phyloP scores from a whole-genome alignment of 768 basidiomycete genomes.

The Phaeotremella fagi region DNA sequence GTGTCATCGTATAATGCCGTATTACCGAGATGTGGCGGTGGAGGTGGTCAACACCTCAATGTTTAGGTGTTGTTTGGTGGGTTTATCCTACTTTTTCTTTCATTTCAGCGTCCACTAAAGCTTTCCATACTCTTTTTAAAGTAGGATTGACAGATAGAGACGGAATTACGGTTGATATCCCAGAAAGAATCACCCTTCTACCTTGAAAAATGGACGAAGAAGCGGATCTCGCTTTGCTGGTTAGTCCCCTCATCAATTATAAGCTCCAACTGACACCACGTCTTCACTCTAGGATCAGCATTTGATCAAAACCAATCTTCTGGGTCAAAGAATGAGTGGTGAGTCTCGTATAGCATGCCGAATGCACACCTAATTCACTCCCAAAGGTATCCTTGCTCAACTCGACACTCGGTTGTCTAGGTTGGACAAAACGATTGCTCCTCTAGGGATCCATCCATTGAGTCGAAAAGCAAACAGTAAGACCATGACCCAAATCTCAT shows the following conservation, averaged over 20 bases:
- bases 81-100: no score
- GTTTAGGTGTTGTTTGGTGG: neutral
- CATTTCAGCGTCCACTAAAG: neutral
- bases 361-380: neutral
- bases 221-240: slow-evolving; percentile 43
- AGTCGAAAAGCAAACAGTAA: slow-evolving; percentile 42
- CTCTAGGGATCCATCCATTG: slow-evolving; percentile 42
- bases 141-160: slow-evolving; percentile 13
- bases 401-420: slow-evolving; percentile 42
- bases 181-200: neutral
- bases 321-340: slow-evolving; percentile 47
- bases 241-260: slow-evolving; percentile 1
- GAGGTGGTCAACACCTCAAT: neutral
- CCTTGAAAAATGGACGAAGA: slow-evolving; percentile 43
- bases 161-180: no score
- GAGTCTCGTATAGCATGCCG: neutral
- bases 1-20: neutral
- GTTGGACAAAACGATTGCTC: slow-evolving; percentile 46
- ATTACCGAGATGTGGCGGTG: neutral
- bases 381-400: slow-evolving; percentile 39
- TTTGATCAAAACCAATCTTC: slow-evolving; percentile 44
- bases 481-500: slow-evolving; percentile 1
- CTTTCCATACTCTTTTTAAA: neutral
- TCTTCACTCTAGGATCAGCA: slow-evolving; percentile 41
- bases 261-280: no score